Conservation (phyloP, 176 grass and related monocot genomes). For the Calamus simplicifolius region DNA sequence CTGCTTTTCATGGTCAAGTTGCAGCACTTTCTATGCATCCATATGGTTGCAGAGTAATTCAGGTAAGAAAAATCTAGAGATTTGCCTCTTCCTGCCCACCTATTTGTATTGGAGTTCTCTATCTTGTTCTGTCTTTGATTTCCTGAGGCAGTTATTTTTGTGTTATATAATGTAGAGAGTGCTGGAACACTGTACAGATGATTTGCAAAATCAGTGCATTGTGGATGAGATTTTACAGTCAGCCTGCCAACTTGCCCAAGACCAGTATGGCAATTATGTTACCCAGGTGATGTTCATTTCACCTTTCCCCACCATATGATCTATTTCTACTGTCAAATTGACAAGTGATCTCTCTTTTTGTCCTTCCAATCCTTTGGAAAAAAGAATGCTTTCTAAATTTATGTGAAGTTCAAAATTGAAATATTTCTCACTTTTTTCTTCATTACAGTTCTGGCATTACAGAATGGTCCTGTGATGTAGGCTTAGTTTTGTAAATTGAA, state of each 20-base stretch:
- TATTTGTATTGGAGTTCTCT: not conserved
- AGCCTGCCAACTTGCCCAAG: conserved; percentile 75
- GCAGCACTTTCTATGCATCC: conserved; percentile 83
- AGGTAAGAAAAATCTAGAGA: conserved; percentile 36
- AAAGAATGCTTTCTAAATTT: too few relatives aligned
- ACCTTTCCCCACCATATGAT: too few relatives aligned
- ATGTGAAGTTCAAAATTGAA: too few relatives aligned
- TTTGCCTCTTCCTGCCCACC: not conserved
- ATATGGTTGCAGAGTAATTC: conserved; percentile 97
- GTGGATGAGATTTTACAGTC: conserved; percentile 97
- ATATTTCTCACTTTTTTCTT: too few relatives aligned
- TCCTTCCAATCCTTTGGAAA: too few relatives aligned
- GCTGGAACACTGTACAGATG: conserved; percentile 74
- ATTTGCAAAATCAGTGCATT: conserved; percentile 80
- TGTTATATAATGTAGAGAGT: conserved; percentile 50
- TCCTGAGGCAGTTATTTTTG: not conserved
- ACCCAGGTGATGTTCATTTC: conserved; percentile 51
- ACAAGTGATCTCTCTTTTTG: too few relatives aligned
- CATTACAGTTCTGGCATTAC: too few relatives aligned
- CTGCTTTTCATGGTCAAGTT: conserved; percentile 81
- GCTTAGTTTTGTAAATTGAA: too few relatives aligned
- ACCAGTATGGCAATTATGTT: conserved; percentile 99
- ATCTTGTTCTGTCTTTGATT: not conserved
- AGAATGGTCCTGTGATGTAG: too few relatives aligned
- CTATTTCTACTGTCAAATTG: too few relatives aligned